phyloP scores from a whole-genome alignment of 768 basidiomycete genomes.

The Daedaleopsis sinensis region DNA sequence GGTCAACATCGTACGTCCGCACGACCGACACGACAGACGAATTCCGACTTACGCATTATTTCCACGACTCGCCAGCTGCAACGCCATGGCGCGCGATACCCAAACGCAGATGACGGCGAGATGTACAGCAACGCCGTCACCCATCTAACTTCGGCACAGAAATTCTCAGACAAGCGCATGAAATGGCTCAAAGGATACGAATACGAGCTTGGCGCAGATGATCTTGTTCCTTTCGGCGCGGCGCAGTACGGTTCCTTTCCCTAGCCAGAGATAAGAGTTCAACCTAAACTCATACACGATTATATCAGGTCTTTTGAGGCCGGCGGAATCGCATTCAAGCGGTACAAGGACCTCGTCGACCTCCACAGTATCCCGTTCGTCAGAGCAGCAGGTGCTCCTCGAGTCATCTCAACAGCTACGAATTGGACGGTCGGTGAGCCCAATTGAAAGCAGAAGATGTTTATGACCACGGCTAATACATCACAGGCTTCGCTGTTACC shows the following conservation, averaged over 20 bases:
- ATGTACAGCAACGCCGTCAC: slow-evolving; percentile 50
- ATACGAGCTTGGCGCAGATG: slow-evolving; percentile 58
- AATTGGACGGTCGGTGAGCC: slow-evolving; percentile 69
- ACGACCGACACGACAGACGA: not conserved
- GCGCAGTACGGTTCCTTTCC: slow-evolving; percentile 49
- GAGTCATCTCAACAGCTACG: slow-evolving; percentile 67
- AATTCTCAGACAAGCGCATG: slow-evolving; percentile 49
- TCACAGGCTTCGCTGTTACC: slow-evolving; percentile 61
- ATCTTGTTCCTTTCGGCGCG: slow-evolving; percentile 70
- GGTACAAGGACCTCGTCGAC: slow-evolving; percentile 55
- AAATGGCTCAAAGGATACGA: slow-evolving; percentile 61
- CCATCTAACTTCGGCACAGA: slow-evolving; percentile 53
- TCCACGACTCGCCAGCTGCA: slow-evolving; percentile 54
- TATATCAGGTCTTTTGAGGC: slow-evolving; percentile 49
- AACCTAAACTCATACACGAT: not conserved
- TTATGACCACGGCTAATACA: not conserved
- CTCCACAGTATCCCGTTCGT: slow-evolving; percentile 53
- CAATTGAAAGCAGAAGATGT: not conserved
- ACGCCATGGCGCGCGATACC: slow-evolving; percentile 80
- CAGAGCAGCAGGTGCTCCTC: slow-evolving; percentile 49
- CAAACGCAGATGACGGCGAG: slow-evolving; percentile 52
- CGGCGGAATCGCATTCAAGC: slow-evolving; percentile 51
- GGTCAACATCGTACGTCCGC: slow-evolving; percentile 60
- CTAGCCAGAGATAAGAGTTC: not conserved
- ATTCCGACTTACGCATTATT: not conserved